A percentile compares a stretch with the other conserved stretches of the same genome.
Conservation (phyloP, 257 asterid genomes). For the Thymus mandschuricus region DNA sequence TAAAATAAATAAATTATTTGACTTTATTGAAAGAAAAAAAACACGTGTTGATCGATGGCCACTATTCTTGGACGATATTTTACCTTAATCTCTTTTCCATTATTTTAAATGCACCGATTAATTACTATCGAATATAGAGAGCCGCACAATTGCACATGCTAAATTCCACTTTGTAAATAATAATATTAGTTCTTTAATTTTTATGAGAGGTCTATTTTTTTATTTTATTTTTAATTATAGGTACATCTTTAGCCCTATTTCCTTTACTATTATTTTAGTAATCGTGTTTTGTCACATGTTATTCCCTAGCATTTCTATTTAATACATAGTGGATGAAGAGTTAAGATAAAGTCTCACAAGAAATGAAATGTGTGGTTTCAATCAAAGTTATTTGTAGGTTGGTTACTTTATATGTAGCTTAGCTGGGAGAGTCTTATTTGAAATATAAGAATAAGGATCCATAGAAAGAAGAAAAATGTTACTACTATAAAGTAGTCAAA, state of each 20-base stretch:
- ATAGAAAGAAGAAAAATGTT: too few relatives aligned
- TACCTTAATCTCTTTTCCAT: neutral
- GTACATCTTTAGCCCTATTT: neutral
- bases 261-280: neutral
- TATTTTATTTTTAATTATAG: neutral
- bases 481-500: too few relatives aligned
- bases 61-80: conserved; percentile 8
- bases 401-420: neutral
- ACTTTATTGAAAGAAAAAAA: neutral
- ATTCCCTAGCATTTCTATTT: neutral
- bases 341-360: neutral
- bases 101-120: neutral
- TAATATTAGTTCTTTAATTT: neutral
- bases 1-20: neutral
- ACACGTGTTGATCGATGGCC: neutral
- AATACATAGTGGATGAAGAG: neutral
- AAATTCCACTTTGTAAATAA: too few relatives aligned
- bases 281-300: too few relatives aligned
- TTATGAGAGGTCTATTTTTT: neutral
- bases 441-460: too few relatives aligned
- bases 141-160: neutral
- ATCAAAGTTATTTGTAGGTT: neutral
- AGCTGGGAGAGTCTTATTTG: too few relatives aligned
- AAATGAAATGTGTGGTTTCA: neutral
- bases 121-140: neutral